phyloP scores from a whole-genome alignment of 495 filamentous ascomycete species.

The Penicillium turbatum region DNA sequence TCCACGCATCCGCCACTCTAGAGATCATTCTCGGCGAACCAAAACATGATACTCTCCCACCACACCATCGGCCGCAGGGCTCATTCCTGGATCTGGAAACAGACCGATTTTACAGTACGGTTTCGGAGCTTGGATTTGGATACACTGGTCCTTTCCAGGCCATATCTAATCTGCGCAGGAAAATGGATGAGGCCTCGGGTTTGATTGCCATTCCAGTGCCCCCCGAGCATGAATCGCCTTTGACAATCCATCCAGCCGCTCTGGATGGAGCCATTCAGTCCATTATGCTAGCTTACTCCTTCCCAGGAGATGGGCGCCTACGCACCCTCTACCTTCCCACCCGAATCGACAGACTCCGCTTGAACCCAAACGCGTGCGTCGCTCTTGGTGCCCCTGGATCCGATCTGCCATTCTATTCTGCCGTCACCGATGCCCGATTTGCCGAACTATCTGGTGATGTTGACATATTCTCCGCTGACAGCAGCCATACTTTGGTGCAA shows the following conservation, averaged over 20 bases:
- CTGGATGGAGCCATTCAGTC: constrained; percentile 43
- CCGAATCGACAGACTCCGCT: constrained; percentile 42
- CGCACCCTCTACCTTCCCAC: constrained; percentile 20
- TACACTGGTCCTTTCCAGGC: constrained; percentile 31
- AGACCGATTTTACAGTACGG: constrained; percentile 42
- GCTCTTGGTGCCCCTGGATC: constrained; percentile 7
- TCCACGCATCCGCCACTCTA: constrained; percentile 21
- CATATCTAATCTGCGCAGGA: constrained; percentile 20
- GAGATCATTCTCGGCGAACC: constrained; percentile 11
- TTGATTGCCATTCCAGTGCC: constrained; percentile 14
- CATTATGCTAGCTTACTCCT: constrained; percentile 37
- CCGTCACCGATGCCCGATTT: constrained; percentile 12
- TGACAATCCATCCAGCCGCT: constrained; percentile 34
- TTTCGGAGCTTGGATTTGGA: constrained; percentile 27
- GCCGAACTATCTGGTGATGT: constrained; percentile 26
- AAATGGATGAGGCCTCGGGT: constrained; percentile 22
- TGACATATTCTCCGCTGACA: constrained; percentile 18
- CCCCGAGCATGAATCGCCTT: background rate
- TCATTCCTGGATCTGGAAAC: constrained; percentile 29
- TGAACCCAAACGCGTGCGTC: constrained; percentile 30
- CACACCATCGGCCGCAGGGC: background rate
- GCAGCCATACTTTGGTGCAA: constrained; percentile 18
- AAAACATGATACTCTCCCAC: constrained; percentile 12
- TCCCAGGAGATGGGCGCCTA: constrained; percentile 32
- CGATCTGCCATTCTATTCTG: constrained; percentile 16